Evolutionary conservation across 768 basidiomycete genomes (phyloP), one percentile per base, ranked within the genome.

Genomic region (Tubosaeta sp.): DNA sequence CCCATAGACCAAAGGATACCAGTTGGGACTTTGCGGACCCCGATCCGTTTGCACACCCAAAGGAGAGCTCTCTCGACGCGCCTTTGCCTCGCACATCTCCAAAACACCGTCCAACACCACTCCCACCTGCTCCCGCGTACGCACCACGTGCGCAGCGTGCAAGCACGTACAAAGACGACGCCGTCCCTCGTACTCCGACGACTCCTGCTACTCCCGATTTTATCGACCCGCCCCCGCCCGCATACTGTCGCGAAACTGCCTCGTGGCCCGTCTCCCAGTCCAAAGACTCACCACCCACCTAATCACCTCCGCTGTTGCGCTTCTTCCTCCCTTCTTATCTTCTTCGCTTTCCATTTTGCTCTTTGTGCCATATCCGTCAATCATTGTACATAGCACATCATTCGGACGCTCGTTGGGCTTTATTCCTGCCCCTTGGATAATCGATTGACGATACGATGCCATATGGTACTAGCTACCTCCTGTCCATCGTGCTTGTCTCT

Each of bases 21-120:
- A 60, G 61, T 55, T 67, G 66, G 66, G 67, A 69, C 52, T 69
- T 67, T 63, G 57, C 63, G 0, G 66, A 69, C 34, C 55, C 60
- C 3, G 67, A 67, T 50, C 61, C 66, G 1, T 53, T 52, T 12
- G 29, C 36, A 3, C 32, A 19, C 7, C 29, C 40, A 2, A 49
- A 51, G 41, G 60, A 55, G 34, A 27, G 12, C 27, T 10, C 29
- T 3, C 11, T 51, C 4, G 45, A 49, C n/a, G n/a, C 38, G 6
- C 25, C 44, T 14, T 3, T 25, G 25, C 40, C 24, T 9, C 1
- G 27, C 10, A 7, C 34, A 0, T 44, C 45, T 7, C 36, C 18
- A 11, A 63, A 54, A 34, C 52, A 45, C 35, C 55, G 57, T 36
- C 63, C 58, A 0, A 18, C 64, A 0, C 64, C 64, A 0, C 48